A percentile compares a stretch with the other conserved stretches of the same genome.
phyloP scores from a whole-genome alignment of 805 yeast species.

The Kodamaea hsintzibuensis region DNA sequence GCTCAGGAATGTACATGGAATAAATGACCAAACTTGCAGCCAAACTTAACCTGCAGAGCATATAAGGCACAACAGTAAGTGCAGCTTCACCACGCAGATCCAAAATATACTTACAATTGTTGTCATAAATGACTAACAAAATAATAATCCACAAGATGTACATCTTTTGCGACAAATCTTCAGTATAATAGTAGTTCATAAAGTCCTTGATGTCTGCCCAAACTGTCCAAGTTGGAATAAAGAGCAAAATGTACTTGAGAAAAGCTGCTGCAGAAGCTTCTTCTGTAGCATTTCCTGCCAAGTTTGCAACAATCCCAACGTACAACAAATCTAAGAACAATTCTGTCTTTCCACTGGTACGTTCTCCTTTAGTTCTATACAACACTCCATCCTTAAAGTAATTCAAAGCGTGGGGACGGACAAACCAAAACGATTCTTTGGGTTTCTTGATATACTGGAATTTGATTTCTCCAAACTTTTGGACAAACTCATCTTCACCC shows the following conservation, averaged over 20 bases:
- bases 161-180: constrained; percentile 55
- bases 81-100: constrained; percentile 42
- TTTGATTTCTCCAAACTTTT: constrained; percentile 50
- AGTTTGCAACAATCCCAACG: constrained; percentile 62
- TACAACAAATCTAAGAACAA: constrained; percentile 63
- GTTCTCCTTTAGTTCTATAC: constrained; percentile 55
- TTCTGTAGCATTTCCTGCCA: constrained; percentile 55
- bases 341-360: constrained; percentile 53
- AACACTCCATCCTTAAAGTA: constrained; percentile 59
- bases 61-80: constrained; percentile 47
- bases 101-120: constrained; percentile 43
- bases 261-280: constrained; percentile 49
- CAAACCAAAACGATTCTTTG: constrained; percentile 38
- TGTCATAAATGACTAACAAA: constrained; percentile 52
- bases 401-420: constrained; percentile 59
- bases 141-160: constrained; percentile 55
- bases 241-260: constrained; percentile 49
- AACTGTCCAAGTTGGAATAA: constrained; percentile 60
- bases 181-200: constrained; percentile 62
- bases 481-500: constrained; percentile 34
- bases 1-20: constrained; percentile 49
- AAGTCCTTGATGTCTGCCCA: constrained; percentile 68
- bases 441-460: constrained; percentile 50
- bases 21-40: constrained; percentile 35
- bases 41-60: constrained; percentile 46